Evolutionary conservation across 176 grass and related monocot genomes (phyloP).

Genomic region (Triticum urartu): DNA sequence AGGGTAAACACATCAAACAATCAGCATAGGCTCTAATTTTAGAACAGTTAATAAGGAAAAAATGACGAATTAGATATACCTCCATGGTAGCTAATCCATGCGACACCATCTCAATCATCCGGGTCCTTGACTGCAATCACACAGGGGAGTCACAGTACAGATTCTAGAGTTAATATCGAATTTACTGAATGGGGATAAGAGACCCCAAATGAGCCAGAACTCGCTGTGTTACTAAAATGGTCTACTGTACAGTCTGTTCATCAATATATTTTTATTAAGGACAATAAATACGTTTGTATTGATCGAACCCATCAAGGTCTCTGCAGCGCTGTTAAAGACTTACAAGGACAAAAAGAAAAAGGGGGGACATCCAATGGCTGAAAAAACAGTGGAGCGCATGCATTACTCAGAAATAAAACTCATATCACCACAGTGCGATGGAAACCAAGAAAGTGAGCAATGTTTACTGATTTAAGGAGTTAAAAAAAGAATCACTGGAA

Average conservation of each 20-base stretch:
- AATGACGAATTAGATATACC: slow-evolving; percentile 40
- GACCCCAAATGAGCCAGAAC: neutral
- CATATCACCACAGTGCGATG: neutral
- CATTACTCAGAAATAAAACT: neutral
- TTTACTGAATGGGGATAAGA: slow-evolving; percentile 9
- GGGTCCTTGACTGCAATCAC: slow-evolving; percentile 56
- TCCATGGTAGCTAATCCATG: slow-evolving; percentile 80
- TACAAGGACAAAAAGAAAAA: too few species aligned
- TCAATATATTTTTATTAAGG: neutral
- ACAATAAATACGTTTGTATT: neutral
- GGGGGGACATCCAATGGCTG: neutral
- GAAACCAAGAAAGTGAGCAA: slow-evolving; percentile 11
- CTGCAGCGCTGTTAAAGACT: too few species aligned
- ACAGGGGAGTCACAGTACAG: neutral
- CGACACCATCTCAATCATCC: slow-evolving; percentile 91
- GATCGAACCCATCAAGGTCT: slow-evolving; percentile 7
- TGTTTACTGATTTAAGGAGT: neutral
- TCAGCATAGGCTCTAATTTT: neutral
- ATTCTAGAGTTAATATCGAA: neutral
- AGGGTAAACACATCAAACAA: slow-evolving; percentile 10
- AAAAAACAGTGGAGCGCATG: neutral
- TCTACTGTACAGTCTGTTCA: neutral
- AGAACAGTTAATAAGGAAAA: neutral
- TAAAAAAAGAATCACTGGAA: too few species aligned
- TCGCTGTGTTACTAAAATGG: neutral